phyloP scores from a whole-genome alignment of 2,329 filamentous ascomycete genomes.

The Clonostachys rosea region DNA sequence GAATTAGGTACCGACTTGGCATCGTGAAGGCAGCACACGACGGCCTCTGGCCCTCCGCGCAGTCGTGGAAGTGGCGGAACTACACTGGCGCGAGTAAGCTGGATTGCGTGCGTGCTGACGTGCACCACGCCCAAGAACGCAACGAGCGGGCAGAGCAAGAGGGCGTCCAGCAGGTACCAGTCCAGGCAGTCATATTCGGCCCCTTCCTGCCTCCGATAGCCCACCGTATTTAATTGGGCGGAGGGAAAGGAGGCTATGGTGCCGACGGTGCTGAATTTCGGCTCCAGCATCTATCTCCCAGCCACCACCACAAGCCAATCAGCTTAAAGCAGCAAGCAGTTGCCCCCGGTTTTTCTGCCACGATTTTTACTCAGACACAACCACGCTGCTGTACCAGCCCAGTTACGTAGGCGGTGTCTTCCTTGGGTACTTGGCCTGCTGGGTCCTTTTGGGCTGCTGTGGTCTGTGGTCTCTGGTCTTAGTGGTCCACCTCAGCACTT shows the following conservation, averaged over 20 bases:
- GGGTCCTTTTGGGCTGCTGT: background rate
- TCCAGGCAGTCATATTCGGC: background rate
- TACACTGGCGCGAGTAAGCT: too few relatives aligned
- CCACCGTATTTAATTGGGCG: background rate
- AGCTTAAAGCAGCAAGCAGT: conserved; percentile 22
- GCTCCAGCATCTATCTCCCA: conserved; percentile 9
- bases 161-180: background rate
- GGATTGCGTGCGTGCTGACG: too few relatives aligned
- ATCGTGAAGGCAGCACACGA: too few relatives aligned
- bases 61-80: too few relatives aligned
- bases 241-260: background rate
- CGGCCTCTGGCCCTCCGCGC: too few relatives aligned
- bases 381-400: background rate
- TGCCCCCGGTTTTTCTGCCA: conserved; percentile 10
- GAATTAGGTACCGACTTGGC: too few relatives aligned
- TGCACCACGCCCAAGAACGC: too few relatives aligned
- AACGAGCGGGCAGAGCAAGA: background rate
- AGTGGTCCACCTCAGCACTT: background rate
- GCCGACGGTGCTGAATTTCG: background rate
- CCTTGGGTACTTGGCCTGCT: too few relatives aligned
- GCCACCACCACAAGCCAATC: conserved; percentile 27
- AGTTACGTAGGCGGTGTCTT: background rate
- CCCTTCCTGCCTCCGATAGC: too few relatives aligned
- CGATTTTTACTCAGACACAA: background rate
- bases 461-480: background rate